These are phyloP conservation scores for Austroboletus eburneus DNA, from an alignment of 768 basidiomycete genomes.

Conservation along the genomic window DNA sequence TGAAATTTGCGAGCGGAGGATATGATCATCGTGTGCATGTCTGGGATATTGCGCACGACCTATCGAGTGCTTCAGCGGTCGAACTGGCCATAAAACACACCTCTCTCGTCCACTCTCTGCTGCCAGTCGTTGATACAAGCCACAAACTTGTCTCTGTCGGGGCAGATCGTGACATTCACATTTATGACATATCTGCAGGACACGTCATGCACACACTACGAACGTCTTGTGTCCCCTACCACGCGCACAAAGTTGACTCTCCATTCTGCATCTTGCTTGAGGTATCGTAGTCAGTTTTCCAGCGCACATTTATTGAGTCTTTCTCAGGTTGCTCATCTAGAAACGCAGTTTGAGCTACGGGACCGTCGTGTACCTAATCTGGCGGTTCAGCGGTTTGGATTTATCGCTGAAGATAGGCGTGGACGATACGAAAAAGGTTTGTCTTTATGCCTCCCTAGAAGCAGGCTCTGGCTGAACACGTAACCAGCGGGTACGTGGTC, in stretches of 20 bases:
- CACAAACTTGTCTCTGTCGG: slow-evolving; percentile 45
- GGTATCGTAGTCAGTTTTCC: slow-evolving; percentile 26
- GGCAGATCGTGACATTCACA: slow-evolving; percentile 42
- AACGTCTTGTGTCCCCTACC: slow-evolving; percentile 41
- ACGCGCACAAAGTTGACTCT: slow-evolving; percentile 36
- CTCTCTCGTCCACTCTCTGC: slow-evolving; percentile 40
- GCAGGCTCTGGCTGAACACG: slow-evolving; percentile 10
- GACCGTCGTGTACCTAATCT: slow-evolving; percentile 38
- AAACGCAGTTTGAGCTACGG: slow-evolving; percentile 50
- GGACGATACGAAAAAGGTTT: slow-evolving; percentile 46
- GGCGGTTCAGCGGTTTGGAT: slow-evolving; percentile 45
- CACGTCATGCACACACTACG: slow-evolving; percentile 39
- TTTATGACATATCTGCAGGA: slow-evolving; percentile 47
- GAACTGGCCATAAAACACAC: slow-evolving; percentile 40
- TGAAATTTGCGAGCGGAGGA: slow-evolving; percentile 46
- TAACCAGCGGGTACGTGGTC: slow-evolving; percentile 27
- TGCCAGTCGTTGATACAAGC: slow-evolving; percentile 42
- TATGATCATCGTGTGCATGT: slow-evolving; percentile 46
- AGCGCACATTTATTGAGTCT: not conserved
- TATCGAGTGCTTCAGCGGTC: slow-evolving; percentile 28
- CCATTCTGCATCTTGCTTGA: slow-evolving; percentile 43
- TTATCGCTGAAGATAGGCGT: slow-evolving; percentile 31
- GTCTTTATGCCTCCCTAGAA: slow-evolving; percentile 6
- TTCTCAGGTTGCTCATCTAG: slow-evolving; percentile 43
- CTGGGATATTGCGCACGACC: slow-evolving; percentile 39